phyloP scores from a whole-genome alignment of 805 yeast genomes.

The Sporopachydermia lactativora region DNA sequence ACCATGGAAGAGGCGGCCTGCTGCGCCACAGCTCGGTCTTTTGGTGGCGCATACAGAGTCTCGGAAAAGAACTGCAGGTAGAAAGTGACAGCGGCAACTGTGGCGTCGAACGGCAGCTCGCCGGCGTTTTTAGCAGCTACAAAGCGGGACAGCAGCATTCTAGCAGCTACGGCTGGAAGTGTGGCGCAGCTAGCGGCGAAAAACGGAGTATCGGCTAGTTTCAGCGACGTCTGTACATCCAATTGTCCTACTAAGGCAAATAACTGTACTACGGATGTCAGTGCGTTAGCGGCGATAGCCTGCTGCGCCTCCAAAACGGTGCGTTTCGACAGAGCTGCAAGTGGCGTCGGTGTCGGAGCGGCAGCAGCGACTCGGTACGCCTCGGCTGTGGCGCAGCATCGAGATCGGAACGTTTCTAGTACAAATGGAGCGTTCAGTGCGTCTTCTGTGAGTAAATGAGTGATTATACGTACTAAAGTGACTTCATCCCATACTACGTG shows the following conservation, averaged over 20 bases:
- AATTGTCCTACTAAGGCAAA: too few relatives aligned
- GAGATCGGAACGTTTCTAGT: conserved; percentile 15
- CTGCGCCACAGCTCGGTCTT: too few relatives aligned
- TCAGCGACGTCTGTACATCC: too few relatives aligned
- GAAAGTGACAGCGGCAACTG: neutral
- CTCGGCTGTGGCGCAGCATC: conserved; percentile 7
- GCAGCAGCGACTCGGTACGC: neutral
- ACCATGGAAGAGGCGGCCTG: too few relatives aligned
- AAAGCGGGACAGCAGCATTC: too few relatives aligned
- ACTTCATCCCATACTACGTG: conserved; percentile 17
- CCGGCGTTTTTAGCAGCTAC: too few relatives aligned
- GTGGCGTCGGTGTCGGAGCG: conserved; percentile 7
- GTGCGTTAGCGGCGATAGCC: conserved; percentile 6
- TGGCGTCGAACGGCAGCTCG: too few relatives aligned
- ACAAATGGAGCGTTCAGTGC: conserved; percentile 14
- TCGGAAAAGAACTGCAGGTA: neutral
- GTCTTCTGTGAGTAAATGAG: conserved; percentile 3
- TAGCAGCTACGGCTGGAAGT: too few relatives aligned
- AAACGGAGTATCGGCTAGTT: too few relatives aligned
- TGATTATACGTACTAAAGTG: conserved; percentile 12
- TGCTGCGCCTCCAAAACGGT: conserved; percentile 6
- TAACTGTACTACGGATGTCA: too few relatives aligned
- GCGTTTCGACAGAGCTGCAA: conserved; percentile 3
- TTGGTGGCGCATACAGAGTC: neutral
- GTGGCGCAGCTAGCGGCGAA: too few relatives aligned